phyloP scores from a whole-genome alignment of 2,329 filamentous ascomycete species.

The Laburnicola sp. region DNA sequence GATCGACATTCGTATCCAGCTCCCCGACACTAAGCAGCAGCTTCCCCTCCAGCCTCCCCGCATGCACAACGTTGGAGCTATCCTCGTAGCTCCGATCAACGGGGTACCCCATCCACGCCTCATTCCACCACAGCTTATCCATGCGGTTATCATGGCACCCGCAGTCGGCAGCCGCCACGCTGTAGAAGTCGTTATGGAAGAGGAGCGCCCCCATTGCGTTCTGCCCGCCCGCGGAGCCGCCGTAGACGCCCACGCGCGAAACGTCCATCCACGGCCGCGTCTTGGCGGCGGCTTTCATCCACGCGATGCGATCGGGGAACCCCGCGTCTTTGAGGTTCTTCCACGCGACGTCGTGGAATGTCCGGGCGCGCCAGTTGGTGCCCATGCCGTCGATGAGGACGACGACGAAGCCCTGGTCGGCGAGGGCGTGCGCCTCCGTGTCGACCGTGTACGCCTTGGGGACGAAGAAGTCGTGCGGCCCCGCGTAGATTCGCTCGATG shows the following conservation, averaged over 20 bases:
- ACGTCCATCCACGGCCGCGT: slow-evolving; percentile 33
- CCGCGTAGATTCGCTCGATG: slow-evolving; percentile 33
- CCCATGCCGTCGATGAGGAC: slow-evolving; percentile 37
- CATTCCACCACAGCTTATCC: slow-evolving; percentile 37
- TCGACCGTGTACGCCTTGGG: slow-evolving; percentile 23
- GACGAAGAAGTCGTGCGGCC: slow-evolving; percentile 29
- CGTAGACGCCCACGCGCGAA: slow-evolving; percentile 24
- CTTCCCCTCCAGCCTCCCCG: slow-evolving; percentile 20
- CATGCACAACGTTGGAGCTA: slow-evolving; percentile 30
- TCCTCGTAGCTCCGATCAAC: slow-evolving; percentile 30
- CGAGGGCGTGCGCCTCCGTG: slow-evolving; percentile 18
- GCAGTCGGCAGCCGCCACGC: slow-evolving; percentile 28
- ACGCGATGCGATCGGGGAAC: slow-evolving; percentile 33
- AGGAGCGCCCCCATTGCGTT: slow-evolving; percentile 32
- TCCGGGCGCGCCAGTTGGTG: slow-evolving; percentile 34
- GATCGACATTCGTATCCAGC: slow-evolving; percentile 38
- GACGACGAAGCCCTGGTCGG: slow-evolving; percentile 30
- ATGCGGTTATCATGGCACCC: slow-evolving; percentile 37
- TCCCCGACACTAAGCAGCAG: slow-evolving; percentile 38
- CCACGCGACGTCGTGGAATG: slow-evolving; percentile 32
- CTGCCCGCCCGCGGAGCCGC: slow-evolving; percentile 31
- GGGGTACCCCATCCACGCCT: slow-evolving; percentile 35
- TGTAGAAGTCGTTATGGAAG: slow-evolving; percentile 35
- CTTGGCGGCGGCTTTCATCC: slow-evolving; percentile 30
- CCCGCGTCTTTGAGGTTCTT: slow-evolving; percentile 37